Conservation (phyloP, 331 rosid species). For the Erythrophleum ivorense region DNA sequence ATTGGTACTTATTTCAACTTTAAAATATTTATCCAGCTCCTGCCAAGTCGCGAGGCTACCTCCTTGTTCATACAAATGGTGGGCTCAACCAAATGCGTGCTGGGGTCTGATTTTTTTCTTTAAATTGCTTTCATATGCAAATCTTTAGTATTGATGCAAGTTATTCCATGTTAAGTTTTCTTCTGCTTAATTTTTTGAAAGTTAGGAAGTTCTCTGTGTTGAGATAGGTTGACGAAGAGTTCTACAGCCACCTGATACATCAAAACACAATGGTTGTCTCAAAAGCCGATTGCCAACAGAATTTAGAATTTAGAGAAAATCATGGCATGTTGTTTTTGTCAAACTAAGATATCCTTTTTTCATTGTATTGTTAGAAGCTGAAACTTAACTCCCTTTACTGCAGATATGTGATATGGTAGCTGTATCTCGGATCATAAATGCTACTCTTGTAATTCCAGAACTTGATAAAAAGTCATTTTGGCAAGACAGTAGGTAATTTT, state of each 20-base stretch:
- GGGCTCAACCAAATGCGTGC: constrained; percentile 99
- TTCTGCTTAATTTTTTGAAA: constrained; percentile 20
- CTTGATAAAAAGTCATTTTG: constrained; percentile 94
- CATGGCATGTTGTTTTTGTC: constrained; percentile 13
- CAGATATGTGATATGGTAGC: constrained; percentile 99
- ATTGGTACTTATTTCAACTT: constrained; percentile 25
- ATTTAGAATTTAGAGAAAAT: constrained; percentile 30
- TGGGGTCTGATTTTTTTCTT: constrained; percentile 69
- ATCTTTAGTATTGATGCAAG: background rate
- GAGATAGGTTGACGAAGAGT: constrained; percentile 27
- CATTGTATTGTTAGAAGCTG: constrained; percentile 29
- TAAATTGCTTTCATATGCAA: constrained; percentile 19
- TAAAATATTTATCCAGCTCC: constrained; percentile 62
- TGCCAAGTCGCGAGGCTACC: constrained; percentile 71
- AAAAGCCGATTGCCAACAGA: constrained; percentile 13
- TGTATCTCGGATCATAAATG: constrained; percentile 89
- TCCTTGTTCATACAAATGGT: constrained; percentile 90
- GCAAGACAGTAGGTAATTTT: constrained; percentile 81
- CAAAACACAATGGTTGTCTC: constrained; percentile 3
- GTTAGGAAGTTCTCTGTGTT: constrained; percentile 9
- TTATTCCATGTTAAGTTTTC: constrained; percentile 24
- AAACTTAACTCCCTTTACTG: constrained; percentile 39
- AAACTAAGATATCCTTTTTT: constrained; percentile 14
- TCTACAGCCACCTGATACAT: constrained; percentile 1
- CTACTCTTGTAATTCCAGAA: constrained; percentile 92